Evolutionary conservation across 768 basidiomycete species (phyloP), one percentile per base, ranked within the genome.

Genomic region (Cystofilobasidium ferigula): DNA sequence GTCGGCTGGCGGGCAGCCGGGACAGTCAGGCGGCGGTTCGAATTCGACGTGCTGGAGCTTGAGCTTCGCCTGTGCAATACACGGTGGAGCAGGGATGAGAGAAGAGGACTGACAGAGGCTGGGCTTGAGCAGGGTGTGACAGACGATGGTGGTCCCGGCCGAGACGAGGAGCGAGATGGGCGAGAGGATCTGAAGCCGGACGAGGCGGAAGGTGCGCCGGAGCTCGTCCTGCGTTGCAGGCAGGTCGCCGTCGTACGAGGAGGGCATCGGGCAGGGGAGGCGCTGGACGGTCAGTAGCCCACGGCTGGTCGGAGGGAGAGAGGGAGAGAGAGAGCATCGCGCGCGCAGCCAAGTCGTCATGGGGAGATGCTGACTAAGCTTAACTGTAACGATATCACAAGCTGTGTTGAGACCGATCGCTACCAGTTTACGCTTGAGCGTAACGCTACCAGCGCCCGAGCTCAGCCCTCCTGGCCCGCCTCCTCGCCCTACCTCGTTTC

Each of bases 181-280:
- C 22, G 65, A 67, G 54, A 92, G 77, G 26, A 94, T 88, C 74
- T 95, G 91, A 5, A 95, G 81, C 56, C 87, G 82, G 38, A 79
- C 76, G 38, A 78, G 72, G 13, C 47, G 47, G 26, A 67, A 67
- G 42, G 65, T 67, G 3, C 36, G n/a, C 7, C 53, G 24, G 6
- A 67, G 65, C 45, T 67, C 53, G 8, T 59, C 59, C 32, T 43
- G 59, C 20, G 65, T 67, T 13, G 57, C 56, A 18, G 63, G 63
- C 32, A 64, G 45, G 40, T 60, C 58, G 30, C 26, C 26, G 34
- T 64, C 63, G 47, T 64, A 64, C 32, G 63, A 64, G 57, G 63
- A 64, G 26, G 58, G 58, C 58, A 60, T 60, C 9, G 53, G 8
- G 13, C 7, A 24, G 20, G 45, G 24, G 45, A 48, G 45, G 45